A percentile compares a stretch with the other conserved stretches of the same genome.
Conservation (phyloP, 1,284 basidiomycete species). For the Malassezia cuniculi region DNA sequence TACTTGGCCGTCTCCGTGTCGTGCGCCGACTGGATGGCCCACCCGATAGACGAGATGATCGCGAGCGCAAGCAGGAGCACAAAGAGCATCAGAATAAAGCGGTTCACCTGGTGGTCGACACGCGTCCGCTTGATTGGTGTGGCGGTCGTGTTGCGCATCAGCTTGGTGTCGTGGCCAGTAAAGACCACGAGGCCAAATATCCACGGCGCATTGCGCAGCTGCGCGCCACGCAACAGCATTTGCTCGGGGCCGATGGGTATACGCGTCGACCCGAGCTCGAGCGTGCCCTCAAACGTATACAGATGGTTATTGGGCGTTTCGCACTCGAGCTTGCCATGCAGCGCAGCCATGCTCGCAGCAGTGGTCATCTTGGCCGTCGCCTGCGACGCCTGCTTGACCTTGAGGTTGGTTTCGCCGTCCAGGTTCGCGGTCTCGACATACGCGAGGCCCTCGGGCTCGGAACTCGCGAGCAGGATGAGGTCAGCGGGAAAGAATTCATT, state of each 20-base stretch:
- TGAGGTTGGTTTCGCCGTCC: constrained; percentile 95
- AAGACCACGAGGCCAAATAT: constrained; percentile 85
- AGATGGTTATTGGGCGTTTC: constrained; percentile 96
- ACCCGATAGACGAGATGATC: constrained; percentile 79
- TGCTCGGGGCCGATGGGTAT: constrained; percentile 90
- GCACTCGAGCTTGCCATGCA: constrained; percentile 72
- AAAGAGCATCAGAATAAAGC: constrained; percentile 93
- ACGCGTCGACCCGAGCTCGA: constrained; percentile 50
- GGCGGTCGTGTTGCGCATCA: constrained; percentile 80
- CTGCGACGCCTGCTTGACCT: constrained; percentile 89
- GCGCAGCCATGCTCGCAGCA: constrained; percentile 59
- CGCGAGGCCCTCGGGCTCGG: constrained; percentile 90
- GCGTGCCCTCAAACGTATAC: constrained; percentile 77
- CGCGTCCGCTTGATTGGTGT: constrained; percentile 93
- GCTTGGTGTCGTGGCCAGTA: constrained; percentile 94
- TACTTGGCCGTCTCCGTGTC: constrained; percentile 32
- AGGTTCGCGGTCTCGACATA: constrained; percentile 96
- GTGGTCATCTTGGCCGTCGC: constrained; percentile 67
- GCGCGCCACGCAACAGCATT: constrained; percentile 81
- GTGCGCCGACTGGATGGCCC: constrained; percentile 53
- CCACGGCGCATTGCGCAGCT: constrained; percentile 93
- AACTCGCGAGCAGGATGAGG: constrained; percentile 70
- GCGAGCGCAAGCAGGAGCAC: constrained; percentile 73
- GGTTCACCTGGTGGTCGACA: constrained; percentile 89
- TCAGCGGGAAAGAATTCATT: constrained; percentile 96